Evolutionary conservation across 441 rosid genomes (phyloP).

Genomic region (Euphorbia celastroides): DNA sequence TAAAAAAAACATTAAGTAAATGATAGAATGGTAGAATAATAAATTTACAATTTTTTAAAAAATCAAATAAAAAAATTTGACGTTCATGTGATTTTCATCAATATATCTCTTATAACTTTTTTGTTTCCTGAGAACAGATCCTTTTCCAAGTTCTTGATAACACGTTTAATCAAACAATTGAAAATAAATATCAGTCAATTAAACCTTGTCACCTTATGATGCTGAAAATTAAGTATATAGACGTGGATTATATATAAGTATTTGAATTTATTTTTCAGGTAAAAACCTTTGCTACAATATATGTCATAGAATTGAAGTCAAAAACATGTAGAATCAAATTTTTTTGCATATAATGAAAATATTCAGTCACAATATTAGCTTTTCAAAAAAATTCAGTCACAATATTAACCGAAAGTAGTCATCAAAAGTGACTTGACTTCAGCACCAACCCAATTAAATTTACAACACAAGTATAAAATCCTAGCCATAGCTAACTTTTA

Average conservation of each 20-base stretch:
- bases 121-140: background rate
- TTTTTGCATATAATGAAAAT: background rate
- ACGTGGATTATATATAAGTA: too few species aligned
- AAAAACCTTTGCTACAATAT: too few species aligned
- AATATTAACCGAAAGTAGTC: background rate
- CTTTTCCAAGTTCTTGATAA: background rate
- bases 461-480: background rate
- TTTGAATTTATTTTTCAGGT: too few species aligned
- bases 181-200: background rate
- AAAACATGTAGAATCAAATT: too few species aligned
- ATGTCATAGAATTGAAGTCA: too few species aligned
- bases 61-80: too few species aligned
- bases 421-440: slow-evolving; percentile 22
- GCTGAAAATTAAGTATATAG: too few species aligned
- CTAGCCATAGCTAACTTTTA: slow-evolving; percentile 10
- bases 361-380: slow-evolving; percentile 5
- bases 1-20: too few species aligned
- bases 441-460: slow-evolving; percentile 8
- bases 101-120: too few species aligned
- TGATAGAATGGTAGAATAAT: too few species aligned
- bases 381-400: background rate
- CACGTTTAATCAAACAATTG: background rate
- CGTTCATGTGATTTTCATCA: background rate
- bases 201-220: background rate
- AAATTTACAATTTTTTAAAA: too few species aligned